These are phyloP conservation scores for Starmerella stellata DNA, from an alignment of 805 yeast genomes.

Conservation along the genomic window DNA sequence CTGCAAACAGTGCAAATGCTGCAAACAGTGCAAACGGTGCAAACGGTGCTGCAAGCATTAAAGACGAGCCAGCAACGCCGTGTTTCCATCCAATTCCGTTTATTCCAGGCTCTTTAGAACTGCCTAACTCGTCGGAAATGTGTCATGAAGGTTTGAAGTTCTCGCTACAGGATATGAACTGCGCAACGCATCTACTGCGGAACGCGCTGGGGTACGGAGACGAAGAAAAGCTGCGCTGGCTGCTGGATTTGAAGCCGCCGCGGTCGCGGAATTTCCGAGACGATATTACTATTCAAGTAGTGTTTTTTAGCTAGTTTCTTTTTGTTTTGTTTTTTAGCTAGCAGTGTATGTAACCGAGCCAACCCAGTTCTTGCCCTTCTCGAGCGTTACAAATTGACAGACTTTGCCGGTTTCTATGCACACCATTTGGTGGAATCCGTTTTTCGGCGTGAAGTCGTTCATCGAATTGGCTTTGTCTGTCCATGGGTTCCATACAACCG, in stretches of 20 bases:
- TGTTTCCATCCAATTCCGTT: too few species aligned
- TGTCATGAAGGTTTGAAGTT: slow-evolving; percentile 13
- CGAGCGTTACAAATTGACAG: slow-evolving; percentile 40
- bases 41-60: not conserved
- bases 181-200: slow-evolving; percentile 79
- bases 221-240: slow-evolving; percentile 69
- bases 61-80: not conserved
- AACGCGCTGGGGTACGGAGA: slow-evolving; percentile 86
- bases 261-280: slow-evolving; percentile 83
- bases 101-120: too few species aligned
- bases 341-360: slow-evolving; percentile 25
- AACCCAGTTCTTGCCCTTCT: slow-evolving; percentile 59
- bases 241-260: slow-evolving; percentile 82
- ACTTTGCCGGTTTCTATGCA: slow-evolving; percentile 93
- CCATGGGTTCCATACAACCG: slow-evolving; percentile 99
- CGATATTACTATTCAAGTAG: slow-evolving; percentile 88
- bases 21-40: not conserved
- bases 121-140: too few species aligned
- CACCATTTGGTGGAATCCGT: slow-evolving; percentile 70
- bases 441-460: slow-evolving; percentile 76
- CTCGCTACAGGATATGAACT: slow-evolving; percentile 61
- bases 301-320: slow-evolving; percentile 48
- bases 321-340: not conserved
- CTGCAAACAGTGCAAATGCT: too few species aligned
- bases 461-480: slow-evolving; percentile 57